Conservation (phyloP, 148 eudicot genomes). For the Bassia scoparia region DNA sequence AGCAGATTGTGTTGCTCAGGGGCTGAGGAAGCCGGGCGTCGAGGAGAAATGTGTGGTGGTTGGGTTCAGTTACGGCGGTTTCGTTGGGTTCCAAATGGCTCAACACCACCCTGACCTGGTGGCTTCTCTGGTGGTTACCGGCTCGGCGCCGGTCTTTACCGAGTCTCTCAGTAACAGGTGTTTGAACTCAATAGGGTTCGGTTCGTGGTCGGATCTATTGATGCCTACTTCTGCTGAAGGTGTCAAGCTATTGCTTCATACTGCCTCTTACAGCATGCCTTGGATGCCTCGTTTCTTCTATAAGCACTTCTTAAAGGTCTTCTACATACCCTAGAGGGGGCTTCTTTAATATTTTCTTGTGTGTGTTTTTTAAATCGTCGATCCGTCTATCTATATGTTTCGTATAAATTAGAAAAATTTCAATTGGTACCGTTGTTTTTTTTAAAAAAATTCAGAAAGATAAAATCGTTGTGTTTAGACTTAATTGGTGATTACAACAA, state of each 20-base stretch:
- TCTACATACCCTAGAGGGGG: no score
- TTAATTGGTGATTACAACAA: no score
- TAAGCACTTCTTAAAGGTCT: conserved; percentile 37
- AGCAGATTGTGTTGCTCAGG: conserved; percentile 45
- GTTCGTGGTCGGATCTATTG: conserved; percentile 36
- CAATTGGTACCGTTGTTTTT: no score
- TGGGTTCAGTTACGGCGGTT: conserved; percentile 62
- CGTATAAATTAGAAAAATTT: no score
- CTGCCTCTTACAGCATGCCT: conserved; percentile 30
- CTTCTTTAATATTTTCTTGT: no score
- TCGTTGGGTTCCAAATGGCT: conserved; percentile 56
- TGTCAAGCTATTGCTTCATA: conserved; percentile 25
- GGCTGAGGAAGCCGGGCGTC: conserved; percentile 41
- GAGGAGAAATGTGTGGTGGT: conserved; percentile 45
- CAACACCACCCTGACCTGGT: conserved; percentile 43
- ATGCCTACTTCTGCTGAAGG: conserved; percentile 42
- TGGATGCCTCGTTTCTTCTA: conserved; percentile 34
- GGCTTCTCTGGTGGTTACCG: conserved; percentile 40
- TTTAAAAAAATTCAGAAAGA: no score
- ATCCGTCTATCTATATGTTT: no score
- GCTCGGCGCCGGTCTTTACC: conserved; percentile 28
- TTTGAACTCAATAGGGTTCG: conserved; percentile 25
- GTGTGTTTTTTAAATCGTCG: no score
- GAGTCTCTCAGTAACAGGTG: conserved; percentile 28
- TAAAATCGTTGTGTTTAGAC: no score